phyloP scores from a whole-genome alignment of 139 green algal genomes.

The Zygnema circumcarinatum region DNA sequence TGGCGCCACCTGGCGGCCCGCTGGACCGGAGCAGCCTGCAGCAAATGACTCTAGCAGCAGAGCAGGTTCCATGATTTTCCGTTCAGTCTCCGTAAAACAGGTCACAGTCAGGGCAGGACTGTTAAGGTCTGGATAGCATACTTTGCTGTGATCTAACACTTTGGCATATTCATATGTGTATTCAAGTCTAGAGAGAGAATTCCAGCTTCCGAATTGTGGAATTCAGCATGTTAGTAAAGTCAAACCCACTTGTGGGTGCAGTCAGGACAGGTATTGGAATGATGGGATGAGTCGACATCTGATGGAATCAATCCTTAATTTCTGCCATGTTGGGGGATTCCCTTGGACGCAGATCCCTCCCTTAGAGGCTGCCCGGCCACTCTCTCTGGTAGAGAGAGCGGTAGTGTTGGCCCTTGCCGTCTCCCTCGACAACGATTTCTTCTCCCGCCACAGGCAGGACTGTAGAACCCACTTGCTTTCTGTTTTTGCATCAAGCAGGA shows the following conservation, averaged over 20 bases:
- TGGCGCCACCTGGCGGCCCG: not conserved
- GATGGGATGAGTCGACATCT: too few species aligned
- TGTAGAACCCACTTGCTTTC: not conserved
- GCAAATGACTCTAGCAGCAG: slow-evolving; percentile 3
- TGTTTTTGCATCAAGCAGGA: not conserved
- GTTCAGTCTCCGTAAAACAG: too few species aligned
- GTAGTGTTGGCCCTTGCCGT: slow-evolving; percentile 46
- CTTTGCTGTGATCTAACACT: too few species aligned
- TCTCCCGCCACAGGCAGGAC: slow-evolving; percentile 49
- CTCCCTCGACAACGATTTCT: slow-evolving; percentile 60
- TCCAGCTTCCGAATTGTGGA: too few species aligned
- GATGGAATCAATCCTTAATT: too few species aligned
- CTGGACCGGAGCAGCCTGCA: not conserved
- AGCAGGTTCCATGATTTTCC: not conserved
- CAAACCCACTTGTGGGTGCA: too few species aligned
- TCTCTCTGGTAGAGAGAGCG: slow-evolving; percentile 28
- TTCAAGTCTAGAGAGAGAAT: too few species aligned
- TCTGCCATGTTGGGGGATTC: too few species aligned
- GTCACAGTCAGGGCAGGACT: too few species aligned
- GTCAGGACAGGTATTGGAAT: too few species aligned
- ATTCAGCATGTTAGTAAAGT: too few species aligned
- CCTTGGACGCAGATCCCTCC: not conserved
- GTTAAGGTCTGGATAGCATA: slow-evolving; percentile 4
- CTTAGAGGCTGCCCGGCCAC: slow-evolving; percentile 29
- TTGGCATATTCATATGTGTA: too few species aligned